Conservation (phyloP, 1,139 yeast genomes). For the Magnusiomyces tetraspermus region DNA sequence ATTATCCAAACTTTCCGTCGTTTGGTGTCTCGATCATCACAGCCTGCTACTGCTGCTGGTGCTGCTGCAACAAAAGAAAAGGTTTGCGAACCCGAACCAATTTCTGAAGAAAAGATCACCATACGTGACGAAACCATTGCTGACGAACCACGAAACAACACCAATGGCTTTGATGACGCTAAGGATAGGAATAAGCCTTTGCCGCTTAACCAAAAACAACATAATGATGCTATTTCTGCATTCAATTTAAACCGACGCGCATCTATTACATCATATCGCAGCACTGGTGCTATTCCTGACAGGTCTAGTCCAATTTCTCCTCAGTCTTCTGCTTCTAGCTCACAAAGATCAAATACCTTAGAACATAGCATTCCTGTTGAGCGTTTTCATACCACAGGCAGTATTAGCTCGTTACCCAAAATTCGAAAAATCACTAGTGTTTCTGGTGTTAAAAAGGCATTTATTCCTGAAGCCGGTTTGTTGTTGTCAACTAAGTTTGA, state of each 20-base stretch:
- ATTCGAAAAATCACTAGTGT: background rate
- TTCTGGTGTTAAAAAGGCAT: background rate
- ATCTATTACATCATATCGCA: background rate
- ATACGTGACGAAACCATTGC: too few species aligned
- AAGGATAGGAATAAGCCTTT: background rate
- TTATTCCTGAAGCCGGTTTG: slow-evolving; percentile 3
- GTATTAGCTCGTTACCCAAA: background rate
- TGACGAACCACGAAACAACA: too few species aligned
- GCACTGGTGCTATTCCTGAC: background rate
- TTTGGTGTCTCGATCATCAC: background rate
- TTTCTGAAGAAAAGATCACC: too few species aligned
- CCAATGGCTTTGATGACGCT: background rate
- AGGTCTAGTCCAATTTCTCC: background rate
- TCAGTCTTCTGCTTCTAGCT: background rate
- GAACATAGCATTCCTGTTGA: background rate
- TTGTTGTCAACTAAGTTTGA: background rate
- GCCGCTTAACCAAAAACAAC: background rate
- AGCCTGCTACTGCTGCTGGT: too few species aligned
- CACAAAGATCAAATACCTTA: background rate
- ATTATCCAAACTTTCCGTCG: background rate
- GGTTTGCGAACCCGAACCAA: too few species aligned
- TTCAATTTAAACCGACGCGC: too few species aligned
- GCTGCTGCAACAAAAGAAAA: too few species aligned
- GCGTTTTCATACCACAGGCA: slow-evolving; percentile 1
- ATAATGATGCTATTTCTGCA: too few species aligned